Evolutionary conservation across 495 filamentous ascomycete species (phyloP).

Genomic region (Aspergillus diversus): DNA sequence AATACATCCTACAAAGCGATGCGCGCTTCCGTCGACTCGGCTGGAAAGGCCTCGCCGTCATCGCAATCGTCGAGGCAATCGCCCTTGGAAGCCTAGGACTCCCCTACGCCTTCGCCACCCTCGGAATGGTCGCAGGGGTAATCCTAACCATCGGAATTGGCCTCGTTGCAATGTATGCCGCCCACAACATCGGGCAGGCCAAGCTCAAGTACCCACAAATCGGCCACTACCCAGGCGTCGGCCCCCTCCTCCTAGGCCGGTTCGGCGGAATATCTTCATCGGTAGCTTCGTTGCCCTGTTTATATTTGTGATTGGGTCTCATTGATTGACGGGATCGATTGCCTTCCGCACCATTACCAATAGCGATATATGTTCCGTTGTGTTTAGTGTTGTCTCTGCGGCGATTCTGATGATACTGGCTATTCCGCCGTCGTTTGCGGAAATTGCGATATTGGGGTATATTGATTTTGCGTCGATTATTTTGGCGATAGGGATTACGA

Average conservation of each 20-base stretch:
- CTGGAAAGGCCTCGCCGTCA: conserved; percentile 41
- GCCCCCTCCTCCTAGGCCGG: conserved; percentile 62
- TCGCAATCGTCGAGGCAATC: conserved; percentile 66
- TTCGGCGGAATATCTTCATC: conserved; percentile 61
- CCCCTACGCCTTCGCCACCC: conserved; percentile 58
- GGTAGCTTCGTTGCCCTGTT: conserved; percentile 63
- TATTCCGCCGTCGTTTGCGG: conserved; percentile 56
- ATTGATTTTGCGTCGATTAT: conserved; percentile 66
- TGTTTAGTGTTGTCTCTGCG: conserved; percentile 63
- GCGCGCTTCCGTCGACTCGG: conserved; percentile 36
- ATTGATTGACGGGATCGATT: conserved; percentile 71
- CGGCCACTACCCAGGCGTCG: conserved; percentile 66
- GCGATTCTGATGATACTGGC: conserved; percentile 62
- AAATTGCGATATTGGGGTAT: conserved; percentile 62
- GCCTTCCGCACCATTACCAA: conserved; percentile 64
- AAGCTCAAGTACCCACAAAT: conserved; percentile 67
- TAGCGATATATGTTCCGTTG: conserved; percentile 61
- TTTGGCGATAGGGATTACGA: conserved; percentile 66
- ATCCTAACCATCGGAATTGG: conserved; percentile 61
- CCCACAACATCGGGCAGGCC: conserved; percentile 70
- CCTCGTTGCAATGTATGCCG: conserved; percentile 68
- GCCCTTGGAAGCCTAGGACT: conserved; percentile 63
- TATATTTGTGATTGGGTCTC: conserved; percentile 69
- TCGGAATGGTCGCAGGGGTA: conserved; percentile 61
- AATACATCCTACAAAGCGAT: not conserved